Conservation (phyloP, 805 yeast genomes). For the Ogataea corticis region DNA sequence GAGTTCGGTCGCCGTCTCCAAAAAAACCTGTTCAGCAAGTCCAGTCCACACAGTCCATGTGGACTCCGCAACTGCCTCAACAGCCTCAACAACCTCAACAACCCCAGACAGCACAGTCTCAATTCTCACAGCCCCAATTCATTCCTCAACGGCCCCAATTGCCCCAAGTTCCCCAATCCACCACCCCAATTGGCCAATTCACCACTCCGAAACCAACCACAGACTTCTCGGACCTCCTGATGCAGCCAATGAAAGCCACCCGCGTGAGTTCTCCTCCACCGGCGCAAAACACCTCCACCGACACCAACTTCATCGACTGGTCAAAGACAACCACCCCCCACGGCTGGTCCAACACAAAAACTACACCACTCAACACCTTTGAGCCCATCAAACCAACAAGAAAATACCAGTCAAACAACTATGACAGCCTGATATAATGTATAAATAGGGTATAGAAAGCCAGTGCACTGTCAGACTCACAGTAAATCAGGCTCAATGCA, state of each 20-base stretch:
- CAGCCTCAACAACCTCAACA: too few relatives aligned
- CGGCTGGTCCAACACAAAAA: neutral
- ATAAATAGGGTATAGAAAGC: neutral
- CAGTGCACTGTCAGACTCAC: too few relatives aligned
- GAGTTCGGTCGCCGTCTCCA: neutral
- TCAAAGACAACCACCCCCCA: conserved; percentile 1
- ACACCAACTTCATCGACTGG: conserved; percentile 12
- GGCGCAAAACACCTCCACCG: neutral
- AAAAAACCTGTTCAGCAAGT: too few relatives aligned
- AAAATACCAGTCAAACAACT: conserved; percentile 9
- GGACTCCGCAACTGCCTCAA: too few relatives aligned
- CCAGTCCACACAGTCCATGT: too few relatives aligned
- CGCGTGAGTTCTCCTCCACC: conserved; percentile 12
- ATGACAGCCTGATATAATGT: conserved; percentile 12
- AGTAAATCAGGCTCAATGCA: too few relatives aligned
- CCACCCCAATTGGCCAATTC: neutral
- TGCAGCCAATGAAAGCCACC: conserved; percentile 28
- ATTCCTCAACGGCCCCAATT: too few relatives aligned
- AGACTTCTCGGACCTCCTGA: conserved; percentile 8
- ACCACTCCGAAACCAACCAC: conserved; percentile 6
- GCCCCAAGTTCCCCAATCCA: neutral
- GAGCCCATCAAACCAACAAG: conserved; percentile 28
- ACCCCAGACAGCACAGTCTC: too few relatives aligned
- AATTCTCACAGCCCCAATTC: too few relatives aligned
- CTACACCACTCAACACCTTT: conserved; percentile 4